A percentile compares a stretch with the other conserved stretches of the same genome.
Conservation (phyloP, 257 asterid genomes). For the Nicotiana benthamiana region DNA sequence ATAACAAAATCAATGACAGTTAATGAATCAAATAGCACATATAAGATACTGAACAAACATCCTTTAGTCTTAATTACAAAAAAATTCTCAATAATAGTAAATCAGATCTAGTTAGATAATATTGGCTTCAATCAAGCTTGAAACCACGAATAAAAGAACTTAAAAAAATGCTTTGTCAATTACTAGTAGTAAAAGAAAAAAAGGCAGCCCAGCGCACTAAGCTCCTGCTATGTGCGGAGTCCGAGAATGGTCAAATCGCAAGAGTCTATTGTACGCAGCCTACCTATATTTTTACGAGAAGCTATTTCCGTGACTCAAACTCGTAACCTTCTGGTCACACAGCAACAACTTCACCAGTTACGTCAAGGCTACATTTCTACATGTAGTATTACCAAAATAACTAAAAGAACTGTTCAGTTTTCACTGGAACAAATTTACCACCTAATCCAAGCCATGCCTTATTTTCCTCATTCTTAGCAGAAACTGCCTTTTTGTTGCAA, state of each 20-base stretch:
- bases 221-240: background rate
- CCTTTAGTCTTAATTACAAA: background rate
- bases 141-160: background rate
- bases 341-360: no score
- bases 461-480: conserved; percentile 10
- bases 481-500: background rate
- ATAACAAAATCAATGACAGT: background rate
- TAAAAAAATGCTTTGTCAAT: background rate
- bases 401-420: conserved; percentile 5
- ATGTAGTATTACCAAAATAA: background rate
- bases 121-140: background rate
- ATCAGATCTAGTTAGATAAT: background rate
- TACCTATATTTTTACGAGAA: no score
- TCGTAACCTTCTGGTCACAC: no score
- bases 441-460: conserved; percentile 53
- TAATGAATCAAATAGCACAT: background rate
- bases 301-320: no score
- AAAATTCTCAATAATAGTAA: background rate
- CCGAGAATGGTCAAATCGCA: no score
- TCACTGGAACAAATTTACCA: conserved; percentile 18
- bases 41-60: background rate
- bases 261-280: no score
- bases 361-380: no score
- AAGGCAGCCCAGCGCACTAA: background rate
- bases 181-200: background rate